These are phyloP conservation scores for Penicillium diatomitis DNA, from an alignment of 495 filamentous ascomycete genomes.

Conservation along the genomic window DNA sequence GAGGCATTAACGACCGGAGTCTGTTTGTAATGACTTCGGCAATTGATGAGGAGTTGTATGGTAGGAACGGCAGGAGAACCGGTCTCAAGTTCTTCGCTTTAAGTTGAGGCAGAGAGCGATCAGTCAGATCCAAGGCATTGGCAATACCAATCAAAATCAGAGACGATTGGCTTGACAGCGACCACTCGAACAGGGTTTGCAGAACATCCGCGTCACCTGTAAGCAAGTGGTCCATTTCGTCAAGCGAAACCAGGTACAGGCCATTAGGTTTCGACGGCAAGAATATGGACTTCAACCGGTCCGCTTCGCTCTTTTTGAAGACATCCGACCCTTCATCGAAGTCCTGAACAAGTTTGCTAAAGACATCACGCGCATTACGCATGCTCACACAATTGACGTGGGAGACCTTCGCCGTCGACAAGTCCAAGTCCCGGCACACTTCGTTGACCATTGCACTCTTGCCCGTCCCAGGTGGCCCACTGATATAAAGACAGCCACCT, in stretches of 20 bases:
- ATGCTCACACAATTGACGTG: slow-evolving; percentile 97
- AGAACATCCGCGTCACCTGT: slow-evolving; percentile 77
- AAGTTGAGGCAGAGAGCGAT: slow-evolving; percentile 86
- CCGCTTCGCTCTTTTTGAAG: slow-evolving; percentile 45
- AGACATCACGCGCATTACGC: slow-evolving; percentile 74
- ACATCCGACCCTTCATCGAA: slow-evolving; percentile 50
- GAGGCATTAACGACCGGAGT: slow-evolving; percentile 57
- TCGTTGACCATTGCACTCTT: slow-evolving; percentile 90
- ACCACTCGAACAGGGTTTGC: slow-evolving; percentile 91
- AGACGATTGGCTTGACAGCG: slow-evolving; percentile 64
- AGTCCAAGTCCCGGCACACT: slow-evolving; percentile 52
- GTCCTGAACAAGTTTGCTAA: slow-evolving; percentile 60
- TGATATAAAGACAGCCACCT: slow-evolving; percentile 89
- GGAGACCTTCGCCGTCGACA: slow-evolving; percentile 47
- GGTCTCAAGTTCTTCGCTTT: slow-evolving; percentile 89
- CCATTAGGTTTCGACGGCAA: slow-evolving; percentile 43
- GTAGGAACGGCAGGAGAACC: slow-evolving; percentile 80
- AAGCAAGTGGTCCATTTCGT: slow-evolving; percentile 92
- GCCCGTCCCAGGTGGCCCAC: slow-evolving; percentile 89
- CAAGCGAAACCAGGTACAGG: slow-evolving; percentile 71
- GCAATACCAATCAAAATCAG: slow-evolving; percentile 87
- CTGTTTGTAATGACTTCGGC: slow-evolving; percentile 75
- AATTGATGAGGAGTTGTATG: slow-evolving; percentile 87
- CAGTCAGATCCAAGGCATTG: slow-evolving; percentile 91
- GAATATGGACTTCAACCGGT: slow-evolving; percentile 54